phyloP scores from a whole-genome alignment of 2,329 filamentous ascomycete species.

The Pseudogymnoascus sp. region DNA sequence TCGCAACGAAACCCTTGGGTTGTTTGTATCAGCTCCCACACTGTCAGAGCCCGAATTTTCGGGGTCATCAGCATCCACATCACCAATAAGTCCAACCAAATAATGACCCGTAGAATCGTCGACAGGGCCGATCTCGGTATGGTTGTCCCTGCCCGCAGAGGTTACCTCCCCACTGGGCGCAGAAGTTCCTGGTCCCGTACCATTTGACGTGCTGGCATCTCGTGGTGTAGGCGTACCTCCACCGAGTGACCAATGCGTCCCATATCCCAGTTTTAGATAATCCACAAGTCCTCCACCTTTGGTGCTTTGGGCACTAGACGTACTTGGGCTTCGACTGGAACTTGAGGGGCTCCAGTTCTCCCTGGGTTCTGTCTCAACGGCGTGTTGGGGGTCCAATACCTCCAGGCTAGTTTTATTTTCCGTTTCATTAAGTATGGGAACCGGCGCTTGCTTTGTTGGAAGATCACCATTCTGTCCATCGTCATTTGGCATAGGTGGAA shows the following conservation, averaged over 20 bases:
- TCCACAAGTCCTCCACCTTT: constrained; percentile 41
- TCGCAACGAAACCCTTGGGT: constrained; percentile 51
- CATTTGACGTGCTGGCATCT: background rate
- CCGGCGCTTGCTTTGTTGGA: background rate
- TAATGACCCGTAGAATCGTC: constrained; percentile 40
- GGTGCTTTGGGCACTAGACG: constrained; percentile 7
- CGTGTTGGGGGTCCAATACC: background rate
- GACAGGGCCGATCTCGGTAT: background rate
- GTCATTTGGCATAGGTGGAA: background rate
- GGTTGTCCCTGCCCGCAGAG: background rate
- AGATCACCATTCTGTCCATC: background rate
- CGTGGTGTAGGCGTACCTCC: constrained; percentile 16
- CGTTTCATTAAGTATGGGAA: background rate
- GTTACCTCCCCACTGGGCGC: background rate
- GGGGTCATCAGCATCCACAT: constrained; percentile 41
- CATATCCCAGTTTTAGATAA: constrained; percentile 59
- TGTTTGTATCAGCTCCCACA: constrained; percentile 22
- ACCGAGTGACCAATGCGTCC: constrained; percentile 54
- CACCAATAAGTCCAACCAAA: constrained; percentile 59
- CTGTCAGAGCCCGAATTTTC: constrained; percentile 9
- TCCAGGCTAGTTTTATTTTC: background rate
- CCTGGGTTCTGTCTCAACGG: background rate
- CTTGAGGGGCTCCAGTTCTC: constrained; percentile 10
- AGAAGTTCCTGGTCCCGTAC: background rate
- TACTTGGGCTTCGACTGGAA: constrained; percentile 6